Evolutionary conservation across 768 basidiomycete genomes (phyloP), one percentile per base, ranked within the genome.

Genomic region (Nidularia sp.): DNA sequence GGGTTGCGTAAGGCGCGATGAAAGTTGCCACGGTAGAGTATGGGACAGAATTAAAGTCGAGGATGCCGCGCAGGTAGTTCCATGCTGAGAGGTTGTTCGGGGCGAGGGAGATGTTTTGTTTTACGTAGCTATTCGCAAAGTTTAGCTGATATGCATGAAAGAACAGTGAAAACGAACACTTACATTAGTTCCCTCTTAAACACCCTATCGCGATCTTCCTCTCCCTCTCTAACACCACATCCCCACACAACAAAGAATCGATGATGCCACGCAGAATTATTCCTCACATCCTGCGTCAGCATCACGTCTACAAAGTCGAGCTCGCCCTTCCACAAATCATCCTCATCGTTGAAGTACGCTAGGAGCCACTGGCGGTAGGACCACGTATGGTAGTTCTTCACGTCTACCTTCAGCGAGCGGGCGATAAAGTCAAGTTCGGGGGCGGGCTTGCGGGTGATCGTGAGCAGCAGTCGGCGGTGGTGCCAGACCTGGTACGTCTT

Each of bases 311-410:
- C 76, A 57, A 86, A 93, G 43, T 81, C 76, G n/a, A 90, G 72
- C 69, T 96, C 93, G 10, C 74, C 77, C 1, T 57, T 69, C 90
- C 90, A 93, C 55, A 93, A 59, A 29, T 71, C 77, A n/a, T 68
- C 76, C 34, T 80, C 76, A 52, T 85, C 77, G 59, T 86, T 84
- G 74, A 95, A 95, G 63, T 87, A 83, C 6, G 90, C 86, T 42
- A 97, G 82, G 9, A 94, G 67, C 93, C 94, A 98, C 66, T 99
- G 95, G 5, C 96, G 81, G 68, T 98, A 96, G 6, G 91, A 90
- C 97, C 97, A 99, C 0, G 97, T 98, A 68, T 98, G 96, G 67
- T 99, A 99, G 73, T 99, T 99, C 80, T 99, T 99, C 44, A 83
- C 70, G 64, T 99, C 97, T 18, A 70, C 77, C 6, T 79, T 70